Evolutionary conservation across 73 alveolate genomes (phyloP).

Genomic region (Blepharisma japonicum): DNA sequence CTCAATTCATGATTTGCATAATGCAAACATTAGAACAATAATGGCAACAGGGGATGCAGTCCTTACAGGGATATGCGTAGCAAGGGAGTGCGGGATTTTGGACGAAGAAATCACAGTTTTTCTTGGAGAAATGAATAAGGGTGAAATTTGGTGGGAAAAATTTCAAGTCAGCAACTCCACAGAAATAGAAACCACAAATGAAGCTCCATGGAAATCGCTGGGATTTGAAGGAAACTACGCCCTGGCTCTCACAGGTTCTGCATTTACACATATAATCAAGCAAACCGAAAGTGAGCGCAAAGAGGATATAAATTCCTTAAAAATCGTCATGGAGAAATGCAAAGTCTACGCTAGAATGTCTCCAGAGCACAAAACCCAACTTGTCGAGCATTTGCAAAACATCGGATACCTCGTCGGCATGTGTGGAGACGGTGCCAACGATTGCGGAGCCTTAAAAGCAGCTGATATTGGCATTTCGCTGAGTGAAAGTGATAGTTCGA

Average conservation of each 20-base stretch:
- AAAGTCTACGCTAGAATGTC: conserved; percentile 46
- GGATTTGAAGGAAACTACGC: conserved; percentile 16
- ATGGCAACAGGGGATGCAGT: conserved; percentile 92
- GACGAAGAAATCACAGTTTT: conserved; percentile 16
- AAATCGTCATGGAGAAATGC: conserved; percentile 29
- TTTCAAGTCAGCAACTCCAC: not conserved
- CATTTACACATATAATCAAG: conserved; percentile 24
- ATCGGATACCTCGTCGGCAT: conserved; percentile 36
- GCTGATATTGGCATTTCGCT: conserved; percentile 70
- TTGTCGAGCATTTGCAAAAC: conserved; percentile 34
- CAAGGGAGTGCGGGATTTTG: conserved; percentile 56
- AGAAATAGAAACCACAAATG: not conserved
- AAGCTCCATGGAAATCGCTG: conserved; percentile 5
- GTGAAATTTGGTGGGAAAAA: conserved; percentile 26
- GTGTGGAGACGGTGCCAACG: conserved; percentile 82
- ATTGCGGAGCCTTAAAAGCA: conserved; percentile 63
- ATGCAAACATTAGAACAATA: conserved; percentile 68
- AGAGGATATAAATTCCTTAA: not conserved
- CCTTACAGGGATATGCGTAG: conserved; percentile 77
- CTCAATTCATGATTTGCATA: conserved; percentile 54
- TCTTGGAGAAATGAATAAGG: conserved; percentile 30
- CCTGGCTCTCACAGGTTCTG: conserved; percentile 36
- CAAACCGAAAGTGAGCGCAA: conserved; percentile 1
- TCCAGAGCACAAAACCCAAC: conserved; percentile 45
- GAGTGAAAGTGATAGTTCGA: conserved; percentile 72